These are phyloP conservation scores for Avena insularis DNA, from an alignment of 176 grass and related monocot genomes.

Conservation along the genomic window DNA sequence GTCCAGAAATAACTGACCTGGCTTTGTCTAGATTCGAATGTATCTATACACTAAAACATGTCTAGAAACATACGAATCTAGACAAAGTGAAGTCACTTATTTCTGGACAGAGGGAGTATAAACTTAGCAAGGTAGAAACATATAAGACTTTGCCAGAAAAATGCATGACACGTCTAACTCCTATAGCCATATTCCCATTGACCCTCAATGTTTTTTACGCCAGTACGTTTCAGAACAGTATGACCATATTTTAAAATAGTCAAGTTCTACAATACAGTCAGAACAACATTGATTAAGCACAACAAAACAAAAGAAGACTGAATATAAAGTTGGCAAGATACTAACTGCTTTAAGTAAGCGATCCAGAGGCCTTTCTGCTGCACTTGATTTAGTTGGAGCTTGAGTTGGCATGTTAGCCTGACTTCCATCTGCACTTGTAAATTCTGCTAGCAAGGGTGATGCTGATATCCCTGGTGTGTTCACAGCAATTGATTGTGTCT, in stretches of 20 bases:
- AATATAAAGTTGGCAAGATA: conserved; percentile 35
- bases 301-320: conserved; percentile 24
- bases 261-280: conserved; percentile 22
- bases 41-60: too few relatives aligned
- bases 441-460: conserved; percentile 93
- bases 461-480: conserved; percentile 94
- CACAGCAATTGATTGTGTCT: conserved; percentile 75
- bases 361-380: conserved; percentile 84
- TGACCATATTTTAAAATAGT: conserved; percentile 9
- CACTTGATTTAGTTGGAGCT: conserved; percentile 60
- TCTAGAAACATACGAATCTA: too few relatives aligned
- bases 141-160: conserved; percentile 7
- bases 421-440: conserved; percentile 72
- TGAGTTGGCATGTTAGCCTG: conserved; percentile 70
- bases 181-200: not conserved
- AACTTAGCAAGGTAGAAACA: not conserved
- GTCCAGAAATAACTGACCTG: too few relatives aligned
- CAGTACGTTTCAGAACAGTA: conserved; percentile 34
- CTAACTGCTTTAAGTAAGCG: conserved; percentile 84
- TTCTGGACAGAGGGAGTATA: too few relatives aligned
- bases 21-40: too few relatives aligned
- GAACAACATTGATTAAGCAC: conserved; percentile 30
- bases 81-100: too few relatives aligned
- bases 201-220: conserved; percentile 6
- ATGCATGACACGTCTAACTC: conserved; percentile 11